Conservation (phyloP, 1,284 basidiomycete genomes). For the Bjerkandera adusta region DNA sequence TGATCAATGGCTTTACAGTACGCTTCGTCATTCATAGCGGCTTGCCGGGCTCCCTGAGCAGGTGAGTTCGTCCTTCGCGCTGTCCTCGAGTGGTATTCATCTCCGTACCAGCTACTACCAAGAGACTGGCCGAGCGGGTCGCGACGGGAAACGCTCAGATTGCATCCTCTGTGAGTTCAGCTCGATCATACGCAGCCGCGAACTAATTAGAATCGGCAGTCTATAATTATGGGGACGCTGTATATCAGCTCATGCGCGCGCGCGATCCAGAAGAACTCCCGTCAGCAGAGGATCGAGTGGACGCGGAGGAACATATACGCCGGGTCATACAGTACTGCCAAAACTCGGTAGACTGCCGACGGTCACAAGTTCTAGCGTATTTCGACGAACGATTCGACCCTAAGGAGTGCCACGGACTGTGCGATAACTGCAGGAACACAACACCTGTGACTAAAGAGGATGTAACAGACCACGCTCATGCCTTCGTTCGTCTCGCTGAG, state of each 20-base stretch:
- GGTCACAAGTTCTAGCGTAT: conserved; percentile 79
- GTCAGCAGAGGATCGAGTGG: conserved; percentile 51
- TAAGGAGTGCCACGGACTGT: conserved; percentile 55
- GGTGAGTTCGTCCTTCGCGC: conserved; percentile 31
- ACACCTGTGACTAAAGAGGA: conserved; percentile 44
- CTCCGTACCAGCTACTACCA: conserved; percentile 62
- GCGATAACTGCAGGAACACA: conserved; percentile 71
- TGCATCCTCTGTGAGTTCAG: conserved; percentile 55
- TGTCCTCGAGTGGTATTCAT: conserved; percentile 3
- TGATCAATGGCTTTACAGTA: conserved; percentile 40
- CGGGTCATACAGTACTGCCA: conserved; percentile 75
- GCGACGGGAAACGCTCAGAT: conserved; percentile 66
- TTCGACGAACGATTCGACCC: conserved; percentile 48
- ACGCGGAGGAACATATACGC: conserved; percentile 52
- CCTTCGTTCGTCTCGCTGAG: conserved; percentile 49
- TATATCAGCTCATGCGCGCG: conserved; percentile 51
- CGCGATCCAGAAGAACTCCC: conserved; percentile 45
- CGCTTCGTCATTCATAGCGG: conserved; percentile 79
- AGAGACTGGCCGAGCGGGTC: conserved; percentile 83
- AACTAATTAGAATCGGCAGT: conserved; percentile 32
- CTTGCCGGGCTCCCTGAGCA: conserved; percentile 69
- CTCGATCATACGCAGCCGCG: not conserved
- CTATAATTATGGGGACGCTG: conserved; percentile 55
- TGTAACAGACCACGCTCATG: conserved; percentile 50
- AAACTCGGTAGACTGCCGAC: conserved; percentile 86